Base-by-base conservation (phyloP, 1,284 basidiomycete species). In the Malassezia vespertilionis region DNA sequence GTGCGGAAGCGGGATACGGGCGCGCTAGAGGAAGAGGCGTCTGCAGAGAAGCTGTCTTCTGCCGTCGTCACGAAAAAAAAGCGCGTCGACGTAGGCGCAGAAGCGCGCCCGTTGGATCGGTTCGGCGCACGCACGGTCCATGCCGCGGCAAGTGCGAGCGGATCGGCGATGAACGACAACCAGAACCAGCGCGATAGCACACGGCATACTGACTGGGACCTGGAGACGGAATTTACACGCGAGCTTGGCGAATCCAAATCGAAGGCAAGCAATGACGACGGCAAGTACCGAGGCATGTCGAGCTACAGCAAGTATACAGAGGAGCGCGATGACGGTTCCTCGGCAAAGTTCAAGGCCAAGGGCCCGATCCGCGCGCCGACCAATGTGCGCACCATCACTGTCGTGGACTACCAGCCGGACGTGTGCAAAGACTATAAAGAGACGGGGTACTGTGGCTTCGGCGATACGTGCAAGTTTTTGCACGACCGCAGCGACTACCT, bases 361-460 rank as follows among this genome's bases (percentile, higher is more conserved):
- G 60, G 60, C 0, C 60, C 60, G 8, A 60, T 63, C 27, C 52
- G 44, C 5, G 54, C 55, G 24, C 54, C 59, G 12, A 83, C 76
- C 63, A 95, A 91, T 49, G 90, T 99, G 57, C 79, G 88, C 46
- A 90, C 86, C 2, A 89, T 95, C 44, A 96, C 91, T 0, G 82
- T 96, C 46, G 79, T 88, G 40, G 93, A 99, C 75, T 99, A 96
- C 73, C 93, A 97, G 73, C 91, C 93, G 3, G 91, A 96, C 66
- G 86, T 96, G 17, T 99, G 93, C 74, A 99, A 97, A 72, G 90
- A 96, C 73, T 99, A 97, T 74, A 96, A 95, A 80, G 91, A 97
- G 74, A 97, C 91, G 33, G 93, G 93, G 0, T 97, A 88, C 72
- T 99, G 91, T 73, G 93, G 93, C 4, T 99, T 93, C 70, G 93